Base-by-base conservation (phyloP, 78 protist genomes). In the Paulinella micropora region DNA sequence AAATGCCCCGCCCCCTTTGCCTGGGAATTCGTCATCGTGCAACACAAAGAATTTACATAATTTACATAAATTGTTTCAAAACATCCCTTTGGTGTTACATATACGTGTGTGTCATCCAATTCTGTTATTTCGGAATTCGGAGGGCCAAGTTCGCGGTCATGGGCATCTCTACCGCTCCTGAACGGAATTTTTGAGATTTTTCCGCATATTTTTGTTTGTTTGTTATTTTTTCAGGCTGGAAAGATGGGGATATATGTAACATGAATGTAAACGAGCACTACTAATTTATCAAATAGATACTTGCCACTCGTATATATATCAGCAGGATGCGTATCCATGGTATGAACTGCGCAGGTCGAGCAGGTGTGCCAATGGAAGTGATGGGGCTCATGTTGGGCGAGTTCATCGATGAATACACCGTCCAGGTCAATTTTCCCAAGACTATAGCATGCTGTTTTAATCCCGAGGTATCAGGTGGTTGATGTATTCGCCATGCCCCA, bases 361-460 rank as follows among this genome's bases (percentile, higher is more conserved):
- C 99, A 34, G 99, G 99, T 34, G 99, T 99, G 32, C 99, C 99
- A 36, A 92, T 99, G 95, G 99, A 98, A 90, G 99, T 99, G 86
- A 99, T 99, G 99, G 99, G 99, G 1, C 95, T 99, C 40, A 97
- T 99, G 99, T 95, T 98, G 23, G 99, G 99, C 28, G 97, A 97
- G 87, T 97, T 97, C 81, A 97, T 99, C 39, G 99, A 99, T 91
- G 99, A 96, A 37, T 99, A 97, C 96, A 99, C 99, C 1, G 97
- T 98, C 64, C 34, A 6, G 26, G 9, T 85, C 64, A 85, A 31
- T 3, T 69, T 9, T 40, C 32, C 41, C 32, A 4, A 3, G 29
- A 4, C 31, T 67, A 9, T 35, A 4, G 69, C 3, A 2, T 9
- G 35, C 37, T 4, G 15, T n/a, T 87, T 39, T 51, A 29, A 39